phyloP scores from a whole-genome alignment of 768 basidiomycete genomes.

The Russula dissimulans region DNA sequence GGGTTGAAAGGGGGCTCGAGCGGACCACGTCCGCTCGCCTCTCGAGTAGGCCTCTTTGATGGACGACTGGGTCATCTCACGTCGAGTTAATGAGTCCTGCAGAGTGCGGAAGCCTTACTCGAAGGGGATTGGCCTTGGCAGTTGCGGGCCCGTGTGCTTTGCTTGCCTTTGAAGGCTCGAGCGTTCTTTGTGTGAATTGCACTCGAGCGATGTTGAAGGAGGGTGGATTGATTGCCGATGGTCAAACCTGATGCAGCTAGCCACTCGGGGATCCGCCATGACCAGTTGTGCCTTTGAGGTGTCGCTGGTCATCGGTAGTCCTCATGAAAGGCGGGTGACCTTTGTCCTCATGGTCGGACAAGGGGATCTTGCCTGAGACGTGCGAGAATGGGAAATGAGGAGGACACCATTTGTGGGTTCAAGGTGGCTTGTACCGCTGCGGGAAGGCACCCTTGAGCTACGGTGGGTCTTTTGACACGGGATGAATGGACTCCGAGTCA shows the following conservation, averaged over 20 bases:
- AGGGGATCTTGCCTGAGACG: slow-evolving; percentile 31
- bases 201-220: slow-evolving; percentile 22
- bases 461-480: background rate
- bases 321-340: slow-evolving; percentile 26
- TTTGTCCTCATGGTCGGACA: slow-evolving; percentile 23
- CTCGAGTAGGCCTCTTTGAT: slow-evolving; percentile 5
- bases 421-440: slow-evolving; percentile 10
- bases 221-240: slow-evolving; percentile 33
- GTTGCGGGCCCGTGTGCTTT: background rate
- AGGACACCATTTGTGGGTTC: slow-evolving; percentile 25
- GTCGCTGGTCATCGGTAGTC: background rate
- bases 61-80: slow-evolving; percentile 1
- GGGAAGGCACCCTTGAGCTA: background rate
- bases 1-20: slow-evolving; percentile 8
- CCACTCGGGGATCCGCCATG: slow-evolving; percentile 27
- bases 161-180: slow-evolving; percentile 12
- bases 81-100: slow-evolving; percentile 4
- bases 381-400: slow-evolving; percentile 39
- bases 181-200: slow-evolving; percentile 17
- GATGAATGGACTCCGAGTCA: slow-evolving; percentile 1
- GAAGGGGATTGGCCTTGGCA: slow-evolving; percentile 14
- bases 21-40: background rate
- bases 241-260: slow-evolving; percentile 28
- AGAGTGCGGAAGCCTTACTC: slow-evolving; percentile 15
- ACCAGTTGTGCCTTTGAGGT: background rate